phyloP scores from a whole-genome alignment of 75 land plant genomes.

The Cryptomeria japonica region DNA sequence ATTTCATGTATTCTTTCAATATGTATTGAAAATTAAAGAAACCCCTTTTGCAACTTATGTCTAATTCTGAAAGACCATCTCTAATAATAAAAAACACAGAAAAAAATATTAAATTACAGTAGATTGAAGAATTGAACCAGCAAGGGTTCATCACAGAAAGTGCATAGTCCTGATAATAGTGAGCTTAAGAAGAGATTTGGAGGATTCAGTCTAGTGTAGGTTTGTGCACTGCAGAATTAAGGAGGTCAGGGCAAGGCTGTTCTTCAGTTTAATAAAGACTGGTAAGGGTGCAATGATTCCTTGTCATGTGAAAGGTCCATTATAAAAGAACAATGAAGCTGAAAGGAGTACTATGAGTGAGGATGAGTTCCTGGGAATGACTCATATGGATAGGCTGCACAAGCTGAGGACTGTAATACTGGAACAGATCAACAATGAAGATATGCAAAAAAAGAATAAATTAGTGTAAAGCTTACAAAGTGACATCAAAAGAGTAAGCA shows the following conservation, averaged over 20 bases:
- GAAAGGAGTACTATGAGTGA: conserved; percentile 34
- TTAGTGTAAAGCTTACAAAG: conserved; percentile 38
- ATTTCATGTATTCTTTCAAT: too few species aligned
- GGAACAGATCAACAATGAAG: conserved; percentile 42
- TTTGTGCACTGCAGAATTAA: conserved; percentile 51
- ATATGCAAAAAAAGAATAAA: conserved; percentile 29
- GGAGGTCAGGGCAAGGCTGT: conserved; percentile 62
- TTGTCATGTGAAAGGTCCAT: conserved; percentile 68
- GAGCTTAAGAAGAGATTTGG: conserved; percentile 51
- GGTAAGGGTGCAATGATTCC: conserved; percentile 70
- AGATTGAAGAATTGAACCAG: too few species aligned
- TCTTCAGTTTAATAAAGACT: conserved; percentile 60
- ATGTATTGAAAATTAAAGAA: too few species aligned
- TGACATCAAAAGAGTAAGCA: background rate
- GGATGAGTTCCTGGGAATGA: conserved; percentile 8
- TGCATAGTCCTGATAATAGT: conserved; percentile 45
- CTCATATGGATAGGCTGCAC: conserved; percentile 76
- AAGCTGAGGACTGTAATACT: conserved; percentile 52
- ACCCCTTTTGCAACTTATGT: too few species aligned
- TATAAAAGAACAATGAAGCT: conserved; percentile 41
- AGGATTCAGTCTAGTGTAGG: conserved; percentile 47
- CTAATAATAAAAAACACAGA: too few species aligned
- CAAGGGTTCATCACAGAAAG: too few species aligned
- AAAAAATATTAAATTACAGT: too few species aligned
- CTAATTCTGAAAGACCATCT: too few species aligned